Evolutionary conservation across 192 early-diverging fungal species (phyloP), one percentile per base, ranked within the genome.

Genomic region (Backusella circina): DNA sequence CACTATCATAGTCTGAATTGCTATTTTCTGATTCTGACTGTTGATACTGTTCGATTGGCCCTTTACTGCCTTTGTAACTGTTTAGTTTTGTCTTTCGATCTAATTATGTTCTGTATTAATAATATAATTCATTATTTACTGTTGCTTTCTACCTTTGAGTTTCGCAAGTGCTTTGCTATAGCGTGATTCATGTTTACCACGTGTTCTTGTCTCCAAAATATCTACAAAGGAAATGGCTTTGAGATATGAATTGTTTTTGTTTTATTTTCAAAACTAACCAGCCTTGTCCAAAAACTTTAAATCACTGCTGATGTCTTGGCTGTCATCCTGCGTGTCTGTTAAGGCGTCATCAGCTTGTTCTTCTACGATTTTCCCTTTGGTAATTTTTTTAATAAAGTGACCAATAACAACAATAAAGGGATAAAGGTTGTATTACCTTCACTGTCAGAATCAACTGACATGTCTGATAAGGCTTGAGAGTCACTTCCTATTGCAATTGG

Each of bases 151-250:
- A 68, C 68, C 68, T 41, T 35, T 36, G 8, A 70, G 38, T 38
- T 70, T 70, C 26, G 21, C 38, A 37, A 70, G 35, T 12, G 68
- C 68, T 21, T 44, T 15, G 38, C 39, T 70, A 70, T 70, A 70
- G 23, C 38, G 68, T 70, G 68, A 70, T 32, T 28, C 68, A 31
- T 44, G n/a, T 21, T 44, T 44, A 37, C 36, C 68, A 70, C 68
- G 68, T 44, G 68, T 70, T 44, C 68, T 70, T 39, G 44, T 39
- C n/a, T 70, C 18, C 10, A 70, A 44, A 39, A 70, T 70, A 30
- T 70, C 68, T 70, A 44, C 31, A 16, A n/a, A n/a, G n/a, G n/a
- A 15, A 44, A 23, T 26, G 3, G 23, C 2, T 57, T 26, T 23
- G 16, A 10, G 7, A 26, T 23, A 38, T 44, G 1, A 44, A 4